Evolutionary conservation across 345 rosid genomes (phyloP).

Genomic region (Gossypium bickii): DNA sequence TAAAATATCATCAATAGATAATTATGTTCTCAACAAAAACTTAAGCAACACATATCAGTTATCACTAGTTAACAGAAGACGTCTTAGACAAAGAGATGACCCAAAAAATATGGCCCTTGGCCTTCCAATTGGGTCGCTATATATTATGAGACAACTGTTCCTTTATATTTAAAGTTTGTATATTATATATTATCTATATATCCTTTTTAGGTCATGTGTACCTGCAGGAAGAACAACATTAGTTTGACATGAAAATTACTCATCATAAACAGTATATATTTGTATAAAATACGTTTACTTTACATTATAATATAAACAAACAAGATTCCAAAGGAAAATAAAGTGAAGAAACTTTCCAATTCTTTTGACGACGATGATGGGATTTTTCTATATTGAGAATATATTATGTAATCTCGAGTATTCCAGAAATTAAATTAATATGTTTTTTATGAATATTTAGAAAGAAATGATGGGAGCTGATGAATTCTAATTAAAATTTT

Average conservation of each 20-base stretch:
- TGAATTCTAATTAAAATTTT: neutral
- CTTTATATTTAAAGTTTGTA: neutral
- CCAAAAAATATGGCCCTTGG: slow-evolving; percentile 26
- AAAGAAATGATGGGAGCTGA: neutral
- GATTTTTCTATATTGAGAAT: slow-evolving; percentile 15
- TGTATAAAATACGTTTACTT: slow-evolving; percentile 6
- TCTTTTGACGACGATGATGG: neutral
- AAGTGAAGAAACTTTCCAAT: neutral
- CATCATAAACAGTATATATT: neutral
- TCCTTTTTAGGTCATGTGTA: neutral
- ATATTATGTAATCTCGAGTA: neutral
- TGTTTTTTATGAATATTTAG: neutral
- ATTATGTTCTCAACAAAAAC: too few relatives aligned
- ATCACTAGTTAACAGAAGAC: too few relatives aligned
- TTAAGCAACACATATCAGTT: too few relatives aligned
- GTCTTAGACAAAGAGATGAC: neutral
- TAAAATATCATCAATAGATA: too few relatives aligned
- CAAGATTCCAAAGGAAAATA: slow-evolving; percentile 27
- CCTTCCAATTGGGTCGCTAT: slow-evolving; percentile 15
- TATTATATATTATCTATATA: neutral
- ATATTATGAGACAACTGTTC: neutral
- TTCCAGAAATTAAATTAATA: neutral
- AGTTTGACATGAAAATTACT: slow-evolving; percentile 4
- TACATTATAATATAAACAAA: slow-evolving; percentile 12
- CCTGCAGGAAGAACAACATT: neutral